Percentiles rank a stretch among this genome's conserved stretches.
These are phyloP conservation scores for Ceratocystis albifundus DNA, from an alignment of 2,329 filamentous ascomycete species.

Conservation along the genomic window DNA sequence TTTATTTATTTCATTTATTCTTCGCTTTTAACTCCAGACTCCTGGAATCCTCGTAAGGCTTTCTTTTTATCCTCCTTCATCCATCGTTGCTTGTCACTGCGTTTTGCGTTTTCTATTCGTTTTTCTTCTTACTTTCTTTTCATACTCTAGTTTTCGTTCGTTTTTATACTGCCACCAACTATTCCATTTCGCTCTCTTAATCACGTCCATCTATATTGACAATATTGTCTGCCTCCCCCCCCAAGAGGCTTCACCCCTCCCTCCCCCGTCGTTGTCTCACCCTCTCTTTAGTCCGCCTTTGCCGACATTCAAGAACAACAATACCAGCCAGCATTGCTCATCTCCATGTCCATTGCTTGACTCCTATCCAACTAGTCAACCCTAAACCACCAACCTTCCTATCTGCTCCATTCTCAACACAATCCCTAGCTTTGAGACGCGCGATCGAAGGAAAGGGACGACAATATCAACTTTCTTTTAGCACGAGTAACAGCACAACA, in stretches of 20 bases:
- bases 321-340: conserved; percentile 4
- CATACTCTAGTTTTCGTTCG: background rate
- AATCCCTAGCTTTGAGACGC: background rate
- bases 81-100: background rate
- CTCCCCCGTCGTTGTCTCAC: conserved; percentile 1
- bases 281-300: background rate
- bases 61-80: background rate
- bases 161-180: background rate
- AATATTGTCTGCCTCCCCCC: background rate
- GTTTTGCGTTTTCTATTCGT: background rate
- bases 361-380: too few species aligned
- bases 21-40: background rate
- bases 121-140: background rate
- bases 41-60: background rate
- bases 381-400: too few species aligned
- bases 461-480: too few species aligned
- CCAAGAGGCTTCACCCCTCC: background rate
- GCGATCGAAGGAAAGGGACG: background rate
- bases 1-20: background rate
- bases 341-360: too few species aligned
- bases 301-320: background rate
- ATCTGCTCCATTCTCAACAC: background rate
- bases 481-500: too few species aligned
- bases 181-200: background rate
- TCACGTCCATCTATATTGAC: background rate